Conservation (phyloP, 371 early-diverging fungal species). For the Phascolomyces articulosus region DNA sequence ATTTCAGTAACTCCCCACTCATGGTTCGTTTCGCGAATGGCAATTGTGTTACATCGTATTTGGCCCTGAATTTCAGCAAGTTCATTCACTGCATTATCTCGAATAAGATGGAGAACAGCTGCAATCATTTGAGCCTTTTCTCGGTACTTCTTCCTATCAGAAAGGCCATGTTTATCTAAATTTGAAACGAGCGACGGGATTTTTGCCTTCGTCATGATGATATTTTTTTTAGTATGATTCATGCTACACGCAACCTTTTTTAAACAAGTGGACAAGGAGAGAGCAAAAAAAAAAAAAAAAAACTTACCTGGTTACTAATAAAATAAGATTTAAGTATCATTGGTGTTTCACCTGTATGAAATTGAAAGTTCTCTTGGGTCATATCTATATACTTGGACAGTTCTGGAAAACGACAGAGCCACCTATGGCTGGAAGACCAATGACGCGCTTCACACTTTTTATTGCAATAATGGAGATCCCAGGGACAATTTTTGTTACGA, state of each 20-base stretch:
- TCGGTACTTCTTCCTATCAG: not conserved
- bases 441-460: conserved; percentile 1
- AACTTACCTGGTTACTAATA: not conserved
- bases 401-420: conserved; percentile 8
- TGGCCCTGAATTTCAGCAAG: conserved; percentile 27
- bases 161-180: not conserved
- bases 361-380: not conserved
- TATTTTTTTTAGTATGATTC: too few species aligned
- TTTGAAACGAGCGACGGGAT: not conserved
- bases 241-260: too few species aligned
- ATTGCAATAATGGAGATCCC: conserved; percentile 1
- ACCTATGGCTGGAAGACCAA: not conserved
- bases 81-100: conserved; percentile 8
- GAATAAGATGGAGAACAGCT: conserved; percentile 11
- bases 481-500: not conserved
- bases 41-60: conserved; percentile 37
- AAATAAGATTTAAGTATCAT: not conserved
- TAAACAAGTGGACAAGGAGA: too few species aligned
- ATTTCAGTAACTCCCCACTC: not conserved
- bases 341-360: not conserved
- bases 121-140: not conserved
- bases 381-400: conserved; percentile 1
- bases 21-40: not conserved
- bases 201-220: not conserved
- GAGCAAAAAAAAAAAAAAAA: not conserved